phyloP scores from a whole-genome alignment of 2,329 filamentous ascomycete genomes.

The Neodidymelliopsis sp. region DNA sequence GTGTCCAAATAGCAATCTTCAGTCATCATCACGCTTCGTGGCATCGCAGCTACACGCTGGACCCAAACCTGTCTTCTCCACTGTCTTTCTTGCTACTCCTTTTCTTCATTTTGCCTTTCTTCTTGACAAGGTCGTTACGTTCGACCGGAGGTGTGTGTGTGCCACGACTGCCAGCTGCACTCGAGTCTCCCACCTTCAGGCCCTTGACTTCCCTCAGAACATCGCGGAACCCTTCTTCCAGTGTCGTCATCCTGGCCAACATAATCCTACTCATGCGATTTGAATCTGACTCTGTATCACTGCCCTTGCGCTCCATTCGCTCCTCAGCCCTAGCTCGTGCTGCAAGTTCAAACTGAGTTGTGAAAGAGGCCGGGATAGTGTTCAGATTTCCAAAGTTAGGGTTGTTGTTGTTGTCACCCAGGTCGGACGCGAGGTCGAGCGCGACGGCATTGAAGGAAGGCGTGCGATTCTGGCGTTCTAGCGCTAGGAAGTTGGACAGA shows the following conservation, averaged over 20 bases:
- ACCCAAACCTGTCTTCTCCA: constrained; percentile 37
- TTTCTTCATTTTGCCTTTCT: constrained; percentile 44
- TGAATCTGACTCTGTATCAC: constrained; percentile 43
- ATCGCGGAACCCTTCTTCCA: constrained; percentile 90
- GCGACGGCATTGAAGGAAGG: constrained; percentile 70
- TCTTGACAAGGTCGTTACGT: constrained; percentile 30
- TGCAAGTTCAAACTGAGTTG: constrained; percentile 65
- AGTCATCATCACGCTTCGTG: background rate
- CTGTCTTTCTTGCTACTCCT: constrained; percentile 28
- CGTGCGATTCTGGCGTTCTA: constrained; percentile 56
- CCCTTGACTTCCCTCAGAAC: constrained; percentile 82
- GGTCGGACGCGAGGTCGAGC: constrained; percentile 76
- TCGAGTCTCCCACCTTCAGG: constrained; percentile 54
- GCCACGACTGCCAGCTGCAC: constrained; percentile 34
- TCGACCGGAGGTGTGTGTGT: constrained; percentile 40
- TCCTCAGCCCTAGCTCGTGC: constrained; percentile 33
- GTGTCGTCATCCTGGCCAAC: constrained; percentile 87
- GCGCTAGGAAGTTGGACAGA: constrained; percentile 61
- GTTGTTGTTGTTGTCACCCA: constrained; percentile 67
- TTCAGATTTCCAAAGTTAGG: constrained; percentile 68
- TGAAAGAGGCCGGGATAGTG: constrained; percentile 76
- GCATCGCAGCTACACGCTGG: constrained; percentile 28
- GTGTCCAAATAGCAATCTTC: constrained; percentile 3
- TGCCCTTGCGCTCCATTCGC: constrained; percentile 30
- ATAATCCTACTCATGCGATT: constrained; percentile 72